These are phyloP conservation scores for Neurospora pannonica DNA, from an alignment of 495 filamentous ascomycete species.

Conservation along the genomic window DNA sequence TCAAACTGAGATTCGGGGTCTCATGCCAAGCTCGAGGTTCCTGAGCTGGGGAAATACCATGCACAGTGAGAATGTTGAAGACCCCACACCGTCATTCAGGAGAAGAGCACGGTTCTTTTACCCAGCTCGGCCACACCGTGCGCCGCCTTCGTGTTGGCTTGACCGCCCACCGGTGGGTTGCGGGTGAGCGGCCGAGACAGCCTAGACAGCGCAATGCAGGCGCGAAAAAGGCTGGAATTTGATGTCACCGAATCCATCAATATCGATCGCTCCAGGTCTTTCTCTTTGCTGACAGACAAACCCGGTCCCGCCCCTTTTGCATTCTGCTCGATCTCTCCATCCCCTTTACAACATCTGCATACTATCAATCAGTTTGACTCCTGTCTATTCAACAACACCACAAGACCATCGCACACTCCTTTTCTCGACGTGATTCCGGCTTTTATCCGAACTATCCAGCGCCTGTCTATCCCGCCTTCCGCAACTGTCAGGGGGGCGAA, in stretches of 20 bases:
- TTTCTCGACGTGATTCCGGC: background rate
- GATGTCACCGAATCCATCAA: conserved; percentile 12
- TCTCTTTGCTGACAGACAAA: conserved; percentile 1
- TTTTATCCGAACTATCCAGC: background rate
- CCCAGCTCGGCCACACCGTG: background rate
- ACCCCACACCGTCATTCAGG: background rate
- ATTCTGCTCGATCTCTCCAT: background rate
- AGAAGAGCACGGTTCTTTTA: background rate
- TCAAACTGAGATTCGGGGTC: background rate
- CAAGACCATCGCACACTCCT: background rate
- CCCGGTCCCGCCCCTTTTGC: background rate
- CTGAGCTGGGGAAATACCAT: background rate
- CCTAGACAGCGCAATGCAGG: conserved; percentile 2
- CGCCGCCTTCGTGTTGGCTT: background rate
- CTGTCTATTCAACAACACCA: background rate
- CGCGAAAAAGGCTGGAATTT: conserved; percentile 11
- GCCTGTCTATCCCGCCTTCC: background rate
- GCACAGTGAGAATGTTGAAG: background rate
- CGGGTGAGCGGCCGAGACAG: conserved; percentile 7
- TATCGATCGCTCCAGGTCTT: background rate
- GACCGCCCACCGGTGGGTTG: background rate
- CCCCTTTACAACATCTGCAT: background rate
- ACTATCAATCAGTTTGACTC: background rate
- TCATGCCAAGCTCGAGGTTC: background rate
- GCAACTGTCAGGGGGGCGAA: background rate